A percentile compares a stretch with the other conserved stretches of the same genome.
Evolutionary conservation across 306 rosid species (phyloP).

Genomic region (Albizia julibrissin): DNA sequence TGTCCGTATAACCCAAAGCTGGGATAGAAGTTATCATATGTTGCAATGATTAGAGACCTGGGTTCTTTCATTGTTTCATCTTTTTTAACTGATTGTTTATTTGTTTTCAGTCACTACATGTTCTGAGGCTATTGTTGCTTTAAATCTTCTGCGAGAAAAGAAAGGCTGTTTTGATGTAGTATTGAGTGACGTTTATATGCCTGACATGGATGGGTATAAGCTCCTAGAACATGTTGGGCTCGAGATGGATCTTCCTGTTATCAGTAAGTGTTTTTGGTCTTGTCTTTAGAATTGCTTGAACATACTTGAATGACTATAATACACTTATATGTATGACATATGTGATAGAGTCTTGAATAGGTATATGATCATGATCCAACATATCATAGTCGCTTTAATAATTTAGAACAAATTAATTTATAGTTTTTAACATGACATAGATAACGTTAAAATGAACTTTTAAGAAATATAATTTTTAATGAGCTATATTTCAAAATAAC

Average conservation of each 20-base stretch:
- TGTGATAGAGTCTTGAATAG: background rate
- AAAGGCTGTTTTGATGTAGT: slow-evolving; percentile 54
- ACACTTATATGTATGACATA: background rate
- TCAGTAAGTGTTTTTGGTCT: slow-evolving; percentile 49
- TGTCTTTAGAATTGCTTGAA: slow-evolving; percentile 1
- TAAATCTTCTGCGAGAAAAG: slow-evolving; percentile 50
- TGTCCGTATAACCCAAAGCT: background rate
- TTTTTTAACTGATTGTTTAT: slow-evolving; percentile 7
- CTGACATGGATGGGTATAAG: slow-evolving; percentile 57
- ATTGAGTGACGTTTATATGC: slow-evolving; percentile 67
- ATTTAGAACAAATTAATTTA: background rate
- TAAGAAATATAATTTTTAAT: background rate
- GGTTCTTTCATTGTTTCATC: background rate
- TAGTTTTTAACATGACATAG: background rate
- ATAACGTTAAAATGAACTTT: background rate
- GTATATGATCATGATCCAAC: background rate
- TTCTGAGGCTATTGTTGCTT: slow-evolving; percentile 42
- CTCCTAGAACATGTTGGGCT: slow-evolving; percentile 56
- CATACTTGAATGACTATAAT: background rate
- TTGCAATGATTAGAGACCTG: background rate
- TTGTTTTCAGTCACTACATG: slow-evolving; percentile 51
- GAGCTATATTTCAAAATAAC: background rate
- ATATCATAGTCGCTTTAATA: background rate
- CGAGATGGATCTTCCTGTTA: slow-evolving; percentile 66
- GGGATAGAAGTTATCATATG: background rate